Evolutionary conservation across 1,284 basidiomycete genomes (phyloP).

Genomic region (Neotropicomus parvogracilis): DNA sequence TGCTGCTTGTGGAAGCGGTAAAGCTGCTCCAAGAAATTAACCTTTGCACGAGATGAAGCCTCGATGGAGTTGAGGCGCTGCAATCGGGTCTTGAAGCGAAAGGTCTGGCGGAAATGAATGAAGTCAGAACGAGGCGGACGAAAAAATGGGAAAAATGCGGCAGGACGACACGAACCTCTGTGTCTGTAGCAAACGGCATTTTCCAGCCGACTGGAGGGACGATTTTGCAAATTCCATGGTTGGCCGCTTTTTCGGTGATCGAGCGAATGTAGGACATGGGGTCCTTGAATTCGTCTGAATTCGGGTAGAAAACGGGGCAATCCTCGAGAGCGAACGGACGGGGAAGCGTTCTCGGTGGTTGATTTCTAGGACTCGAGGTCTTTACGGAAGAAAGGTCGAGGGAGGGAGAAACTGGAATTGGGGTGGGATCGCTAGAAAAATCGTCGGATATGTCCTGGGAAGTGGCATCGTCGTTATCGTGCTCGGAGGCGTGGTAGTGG

Average conservation of each 20-base stretch:
- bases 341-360: conserved; percentile 39
- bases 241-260: conserved; percentile 71
- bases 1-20: conserved; percentile 91
- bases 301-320: conserved; percentile 89
- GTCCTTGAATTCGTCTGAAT: conserved; percentile 87
- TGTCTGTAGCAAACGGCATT: conserved; percentile 96
- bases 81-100: conserved; percentile 93
- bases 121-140: conserved; percentile 22
- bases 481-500: conserved; percentile 57
- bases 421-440: conserved; percentile 47
- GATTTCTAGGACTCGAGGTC: conserved; percentile 51
- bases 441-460: conserved; percentile 42
- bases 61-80: conserved; percentile 97
- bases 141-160: conserved; percentile 30
- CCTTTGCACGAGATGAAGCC: conserved; percentile 92
- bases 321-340: conserved; percentile 85
- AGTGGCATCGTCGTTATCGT: conserved; percentile 45
- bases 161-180: conserved; percentile 57
- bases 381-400: conserved; percentile 71
- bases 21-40: conserved; percentile 96
- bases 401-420: conserved; percentile 56
- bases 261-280: conserved; percentile 94
- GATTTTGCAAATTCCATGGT: conserved; percentile 94
- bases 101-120: conserved; percentile 51
- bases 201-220: conserved; percentile 92